Evolutionary conservation across 169 alveolate species (phyloP).

Genomic region (Plasmodium berghei): DNA sequence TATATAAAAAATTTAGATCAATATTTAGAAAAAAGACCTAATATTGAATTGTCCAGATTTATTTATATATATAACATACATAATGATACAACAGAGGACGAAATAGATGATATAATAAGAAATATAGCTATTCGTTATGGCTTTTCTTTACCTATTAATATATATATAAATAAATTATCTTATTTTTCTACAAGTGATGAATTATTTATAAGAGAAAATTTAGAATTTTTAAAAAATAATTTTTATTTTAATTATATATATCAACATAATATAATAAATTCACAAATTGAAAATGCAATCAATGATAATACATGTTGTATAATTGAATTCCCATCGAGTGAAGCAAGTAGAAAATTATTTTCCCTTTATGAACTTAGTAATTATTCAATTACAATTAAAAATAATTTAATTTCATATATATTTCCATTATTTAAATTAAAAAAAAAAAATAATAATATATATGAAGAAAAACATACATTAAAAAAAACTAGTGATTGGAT

Average conservation of each 20-base stretch:
- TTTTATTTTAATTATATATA: constrained; percentile 62
- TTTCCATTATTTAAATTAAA: constrained; percentile 45
- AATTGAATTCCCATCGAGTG: constrained; percentile 65
- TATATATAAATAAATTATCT: constrained; percentile 62
- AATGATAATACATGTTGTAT: constrained; percentile 66
- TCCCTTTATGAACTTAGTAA: constrained; percentile 74
- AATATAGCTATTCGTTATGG: constrained; percentile 82
- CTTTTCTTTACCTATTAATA: constrained; percentile 79
- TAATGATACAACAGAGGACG: constrained; percentile 78
- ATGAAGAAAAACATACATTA: constrained; percentile 34
- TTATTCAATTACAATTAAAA: constrained; percentile 23
- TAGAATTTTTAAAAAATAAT: constrained; percentile 71
- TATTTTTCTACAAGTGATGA: constrained; percentile 55
- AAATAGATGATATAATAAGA: constrained; percentile 81
- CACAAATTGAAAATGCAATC: constrained; percentile 17
- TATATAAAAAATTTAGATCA: constrained; percentile 23
- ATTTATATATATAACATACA: constrained; percentile 47
- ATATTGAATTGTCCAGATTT: constrained; percentile 57
- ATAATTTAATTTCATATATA: constrained; percentile 37
- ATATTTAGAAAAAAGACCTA: constrained; percentile 42
- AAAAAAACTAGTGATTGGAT: constrained; percentile 80
- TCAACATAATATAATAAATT: constrained; percentile 11
- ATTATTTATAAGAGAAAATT: constrained; percentile 45
- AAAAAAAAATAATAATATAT: constrained; percentile 15
- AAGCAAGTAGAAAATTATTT: constrained; percentile 70